Base-by-base conservation (phyloP, 2,329 filamentous ascomycete genomes). In the Aspergillus novoparasiticus region DNA sequence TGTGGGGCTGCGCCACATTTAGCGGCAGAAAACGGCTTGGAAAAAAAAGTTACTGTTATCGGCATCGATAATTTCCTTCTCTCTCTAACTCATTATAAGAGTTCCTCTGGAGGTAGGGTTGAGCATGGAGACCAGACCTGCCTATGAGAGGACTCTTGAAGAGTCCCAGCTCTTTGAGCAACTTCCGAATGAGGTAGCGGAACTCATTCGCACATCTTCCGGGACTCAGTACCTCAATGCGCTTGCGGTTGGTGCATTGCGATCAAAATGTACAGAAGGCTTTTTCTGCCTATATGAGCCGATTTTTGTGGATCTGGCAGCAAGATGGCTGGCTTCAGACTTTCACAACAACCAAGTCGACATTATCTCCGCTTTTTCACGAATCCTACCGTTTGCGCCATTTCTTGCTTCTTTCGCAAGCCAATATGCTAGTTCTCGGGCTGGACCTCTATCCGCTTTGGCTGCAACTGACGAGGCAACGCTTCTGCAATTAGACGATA, bases 221-320 rank as follows among this genome's bases (percentile, higher is more conserved):
- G 85, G 89, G 73, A 83, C 85, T 69, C 84, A 86, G 73, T 89
- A 93, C 77, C 85, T 96, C 46, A 87, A 92, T 75, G 86, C 87
- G 69, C 82, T 96, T 72, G 86, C 91, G 69, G 81, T 85, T 71
- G 86, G 88, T 64, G 88, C 92, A 62, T 85, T 96, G 73, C 84
- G 87, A 71, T 84, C 91, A 70, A 81, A 83, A 79, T 85, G 88
- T 76, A 94, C 92, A 71, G 87, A 92, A 73, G 82, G 83, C 61
- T 82, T 97, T 73, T 93, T 95, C 73, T 82, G 86, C 68, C 85
- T 90, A 72, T 93, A 94, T 77, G 88, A 91, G 75, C 82, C 85
- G 65, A 80, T 94, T 46, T 92, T 95, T 72, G 87, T 92, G 70
- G 94, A 97, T 77, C 83, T 96, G 57, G 92, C 90, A 78, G 90